Percentiles rank a stretch among this genome's conserved stretches.
Conservation (phyloP, 768 basidiomycete species). For the Leccinum longicurvipes region DNA sequence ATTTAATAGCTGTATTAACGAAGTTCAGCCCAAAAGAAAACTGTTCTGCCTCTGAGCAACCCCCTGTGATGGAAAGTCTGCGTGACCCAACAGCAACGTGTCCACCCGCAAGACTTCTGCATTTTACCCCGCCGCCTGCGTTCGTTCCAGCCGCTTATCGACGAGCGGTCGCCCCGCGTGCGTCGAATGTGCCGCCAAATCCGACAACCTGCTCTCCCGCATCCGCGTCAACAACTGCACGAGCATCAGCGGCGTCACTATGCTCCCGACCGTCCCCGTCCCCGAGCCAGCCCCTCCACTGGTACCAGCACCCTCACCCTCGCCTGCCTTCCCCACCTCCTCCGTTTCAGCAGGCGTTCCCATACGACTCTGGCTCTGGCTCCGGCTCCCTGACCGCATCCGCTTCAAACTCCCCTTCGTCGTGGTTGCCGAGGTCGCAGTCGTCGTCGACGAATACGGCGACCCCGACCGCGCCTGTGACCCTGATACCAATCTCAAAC, state of each 20-base stretch:
- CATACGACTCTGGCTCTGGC: conserved; percentile 25
- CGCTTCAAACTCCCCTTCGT: conserved; percentile 24
- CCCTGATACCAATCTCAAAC: neutral
- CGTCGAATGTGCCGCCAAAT: conserved; percentile 46
- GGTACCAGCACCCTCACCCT: neutral
- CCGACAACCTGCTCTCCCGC: conserved; percentile 61
- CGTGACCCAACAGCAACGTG: too few relatives aligned
- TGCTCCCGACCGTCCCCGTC: conserved; percentile 31
- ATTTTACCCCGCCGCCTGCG: conserved; percentile 55
- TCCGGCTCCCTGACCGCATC: conserved; percentile 18
- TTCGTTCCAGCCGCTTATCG: conserved; percentile 72
- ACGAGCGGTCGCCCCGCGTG: conserved; percentile 48
- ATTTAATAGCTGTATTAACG: too few relatives aligned
- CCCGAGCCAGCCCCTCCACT: neutral
- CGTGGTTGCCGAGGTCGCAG: neutral
- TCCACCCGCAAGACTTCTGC: neutral
- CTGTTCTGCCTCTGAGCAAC: too few relatives aligned
- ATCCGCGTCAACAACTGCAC: conserved; percentile 57
- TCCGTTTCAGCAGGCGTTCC: conserved; percentile 27
- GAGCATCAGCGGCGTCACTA: conserved; percentile 51
- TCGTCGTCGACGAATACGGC: conserved; percentile 17
- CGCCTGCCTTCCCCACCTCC: conserved; percentile 17
- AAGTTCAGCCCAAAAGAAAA: too few relatives aligned
- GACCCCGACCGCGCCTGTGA: conserved; percentile 14
- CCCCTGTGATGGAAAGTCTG: too few relatives aligned